Evolutionary conservation across 2,329 filamentous ascomycete species (phyloP).

Genomic region (Penicillium concentricum): DNA sequence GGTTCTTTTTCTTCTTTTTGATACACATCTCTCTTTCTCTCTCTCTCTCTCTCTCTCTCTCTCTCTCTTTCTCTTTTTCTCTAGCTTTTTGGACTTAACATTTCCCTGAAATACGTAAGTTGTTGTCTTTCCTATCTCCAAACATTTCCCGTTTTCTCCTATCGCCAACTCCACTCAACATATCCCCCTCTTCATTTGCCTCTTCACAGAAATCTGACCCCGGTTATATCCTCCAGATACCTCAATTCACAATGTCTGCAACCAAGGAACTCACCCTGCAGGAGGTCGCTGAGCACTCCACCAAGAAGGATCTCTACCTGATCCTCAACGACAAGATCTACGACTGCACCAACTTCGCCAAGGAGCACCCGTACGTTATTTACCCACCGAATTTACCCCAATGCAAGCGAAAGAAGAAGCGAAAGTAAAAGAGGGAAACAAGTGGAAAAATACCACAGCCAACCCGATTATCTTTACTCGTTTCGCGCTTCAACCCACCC

Average conservation of each 20-base stretch:
- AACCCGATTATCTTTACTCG: not conserved
- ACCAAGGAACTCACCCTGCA: constrained; percentile 69
- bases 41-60: not conserved
- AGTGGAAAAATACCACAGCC: not conserved
- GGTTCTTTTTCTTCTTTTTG: constrained; percentile 11
- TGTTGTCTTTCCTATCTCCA: not conserved
- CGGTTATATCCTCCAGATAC: not conserved
- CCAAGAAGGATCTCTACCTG: constrained; percentile 88
- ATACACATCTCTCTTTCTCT: not conserved
- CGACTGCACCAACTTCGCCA: constrained; percentile 81
- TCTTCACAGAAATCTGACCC: constrained; percentile 1
- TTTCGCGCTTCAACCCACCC: not conserved
- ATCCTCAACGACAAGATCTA: constrained; percentile 98
- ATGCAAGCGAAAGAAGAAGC: not conserved
- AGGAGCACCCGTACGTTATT: constrained; percentile 82
- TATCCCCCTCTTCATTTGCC: not conserved
- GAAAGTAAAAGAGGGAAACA: not conserved
- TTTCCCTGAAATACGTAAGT: constrained; percentile 1
- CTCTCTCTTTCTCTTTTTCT: not conserved
- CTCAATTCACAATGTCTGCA: constrained; percentile 49
- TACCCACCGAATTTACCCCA: constrained; percentile 1
- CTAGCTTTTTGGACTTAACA: not conserved
- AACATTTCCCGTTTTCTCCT: constrained; percentile 8
- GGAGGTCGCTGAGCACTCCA: constrained; percentile 81
- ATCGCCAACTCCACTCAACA: constrained; percentile 9